A percentile compares a stretch with the other conserved stretches of the same genome.
Evolutionary conservation across 2,329 filamentous ascomycete species (phyloP).

Genomic region (Curvularia sp.): DNA sequence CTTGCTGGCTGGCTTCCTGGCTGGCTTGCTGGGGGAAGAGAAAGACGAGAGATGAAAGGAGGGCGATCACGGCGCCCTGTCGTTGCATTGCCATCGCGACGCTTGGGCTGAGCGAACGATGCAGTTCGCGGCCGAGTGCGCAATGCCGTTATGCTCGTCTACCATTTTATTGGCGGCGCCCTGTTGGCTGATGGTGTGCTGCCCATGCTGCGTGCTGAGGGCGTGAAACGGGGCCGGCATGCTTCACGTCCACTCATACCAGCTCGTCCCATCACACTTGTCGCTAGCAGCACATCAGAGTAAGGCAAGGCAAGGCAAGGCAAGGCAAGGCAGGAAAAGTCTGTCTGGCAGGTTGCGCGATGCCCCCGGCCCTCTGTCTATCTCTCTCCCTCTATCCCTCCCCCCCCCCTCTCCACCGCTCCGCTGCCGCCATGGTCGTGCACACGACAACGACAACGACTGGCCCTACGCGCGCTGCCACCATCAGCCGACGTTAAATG

Average conservation of each 20-base stretch:
- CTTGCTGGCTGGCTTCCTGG: no score
- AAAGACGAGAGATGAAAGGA: constrained; percentile 29
- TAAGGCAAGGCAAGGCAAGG: no score
- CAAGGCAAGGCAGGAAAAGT: no score
- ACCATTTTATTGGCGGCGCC: background rate
- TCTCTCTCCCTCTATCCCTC: no score
- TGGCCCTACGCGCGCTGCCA: background rate
- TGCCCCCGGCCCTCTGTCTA: no score
- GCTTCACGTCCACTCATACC: constrained; percentile 8
- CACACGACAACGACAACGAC: background rate
- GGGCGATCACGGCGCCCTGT: constrained; percentile 22
- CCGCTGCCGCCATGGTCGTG: no score
- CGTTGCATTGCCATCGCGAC: constrained; percentile 26
- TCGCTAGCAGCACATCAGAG: background rate
- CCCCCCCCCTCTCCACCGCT: no score
- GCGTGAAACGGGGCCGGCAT: constrained; percentile 9
- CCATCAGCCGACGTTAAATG: constrained; percentile 11
- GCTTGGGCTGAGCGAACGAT: background rate
- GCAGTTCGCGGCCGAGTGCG: background rate
- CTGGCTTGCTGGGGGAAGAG: no score
- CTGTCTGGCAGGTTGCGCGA: background rate
- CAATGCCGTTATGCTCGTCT: background rate
- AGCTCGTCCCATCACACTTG: background rate
- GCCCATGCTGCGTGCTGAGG: background rate
- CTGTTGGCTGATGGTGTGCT: background rate